A percentile compares a stretch with the other conserved stretches of the same genome.
Evolutionary conservation across 148 eudicot genomes (phyloP).

Genomic region (Amaranthus palmeri): DNA sequence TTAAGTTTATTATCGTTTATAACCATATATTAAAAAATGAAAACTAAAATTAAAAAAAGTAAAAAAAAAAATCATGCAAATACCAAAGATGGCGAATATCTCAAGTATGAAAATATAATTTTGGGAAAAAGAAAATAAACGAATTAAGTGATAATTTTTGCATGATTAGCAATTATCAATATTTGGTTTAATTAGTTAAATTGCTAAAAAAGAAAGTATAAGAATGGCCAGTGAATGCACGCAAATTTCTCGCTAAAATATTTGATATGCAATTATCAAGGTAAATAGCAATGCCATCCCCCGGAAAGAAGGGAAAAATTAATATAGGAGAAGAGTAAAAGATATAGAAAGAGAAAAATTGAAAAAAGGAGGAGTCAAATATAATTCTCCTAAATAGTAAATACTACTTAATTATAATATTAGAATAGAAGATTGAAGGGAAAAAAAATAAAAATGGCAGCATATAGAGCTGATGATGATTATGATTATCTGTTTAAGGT

Average conservation of each 20-base stretch:
- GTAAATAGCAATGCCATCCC: constrained; percentile 7
- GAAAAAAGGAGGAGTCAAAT: background rate
- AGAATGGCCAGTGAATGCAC: constrained; percentile 20
- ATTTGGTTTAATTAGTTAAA: too few species aligned
- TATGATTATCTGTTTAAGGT: constrained; percentile 43
- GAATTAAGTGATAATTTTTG: too few species aligned
- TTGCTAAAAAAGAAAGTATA: background rate
- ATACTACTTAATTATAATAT: background rate
- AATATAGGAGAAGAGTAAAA: constrained; percentile 7
- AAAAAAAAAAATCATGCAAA: too few species aligned
- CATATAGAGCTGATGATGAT: constrained; percentile 38
- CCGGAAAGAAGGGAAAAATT: constrained; percentile 1
- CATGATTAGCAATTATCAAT: too few species aligned
- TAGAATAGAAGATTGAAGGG: background rate
- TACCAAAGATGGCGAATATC: too few species aligned
- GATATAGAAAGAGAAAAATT: background rate
- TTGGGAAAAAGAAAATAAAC: too few species aligned
- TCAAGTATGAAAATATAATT: too few species aligned
- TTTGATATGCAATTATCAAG: constrained; percentile 5
- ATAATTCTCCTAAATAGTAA: background rate
- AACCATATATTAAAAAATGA: too few species aligned
- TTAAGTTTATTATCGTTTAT: too few species aligned
- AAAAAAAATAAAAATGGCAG: constrained; percentile 21
- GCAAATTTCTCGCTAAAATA: constrained; percentile 28
- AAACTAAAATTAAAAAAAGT: too few species aligned